phyloP scores from a whole-genome alignment of 1,284 basidiomycete species.

The Ceratorhiza oryzae-sativae region DNA sequence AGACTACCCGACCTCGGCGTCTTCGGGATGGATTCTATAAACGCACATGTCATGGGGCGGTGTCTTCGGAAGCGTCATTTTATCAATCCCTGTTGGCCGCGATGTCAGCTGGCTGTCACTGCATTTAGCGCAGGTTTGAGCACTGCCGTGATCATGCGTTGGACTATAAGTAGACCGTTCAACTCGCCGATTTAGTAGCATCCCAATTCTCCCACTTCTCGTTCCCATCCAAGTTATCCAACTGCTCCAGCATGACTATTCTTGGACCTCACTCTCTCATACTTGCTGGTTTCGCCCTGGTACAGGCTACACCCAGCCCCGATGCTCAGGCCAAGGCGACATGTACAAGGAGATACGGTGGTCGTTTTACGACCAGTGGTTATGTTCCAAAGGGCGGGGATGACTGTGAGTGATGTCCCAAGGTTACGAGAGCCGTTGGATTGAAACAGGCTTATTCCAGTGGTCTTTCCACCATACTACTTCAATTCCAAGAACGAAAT shows the following conservation, averaged over 20 bases:
- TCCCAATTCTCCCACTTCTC: neutral
- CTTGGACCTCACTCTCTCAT: neutral
- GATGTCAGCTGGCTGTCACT: too few species aligned
- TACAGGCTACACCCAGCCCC: neutral
- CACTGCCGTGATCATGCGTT: too few species aligned
- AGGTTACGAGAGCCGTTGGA: neutral
- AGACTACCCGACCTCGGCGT: too few species aligned
- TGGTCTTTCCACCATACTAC: neutral
- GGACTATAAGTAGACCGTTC: too few species aligned
- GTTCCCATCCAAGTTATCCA: too few species aligned
- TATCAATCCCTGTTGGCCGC: too few species aligned
- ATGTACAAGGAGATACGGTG: neutral
- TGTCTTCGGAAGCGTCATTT: too few species aligned
- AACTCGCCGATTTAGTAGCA: neutral
- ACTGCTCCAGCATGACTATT: neutral
- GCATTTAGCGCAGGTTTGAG: too few species aligned
- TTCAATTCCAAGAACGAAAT: neutral
- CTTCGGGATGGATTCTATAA: too few species aligned
- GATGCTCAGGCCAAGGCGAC: neutral
- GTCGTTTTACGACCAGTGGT: neutral
- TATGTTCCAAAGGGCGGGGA: neutral
- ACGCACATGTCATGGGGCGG: too few species aligned
- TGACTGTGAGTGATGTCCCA: neutral
- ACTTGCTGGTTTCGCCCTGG: neutral
- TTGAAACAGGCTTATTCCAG: neutral